Conservation (phyloP, 1,284 basidiomycete genomes). For the Sutorius eximius region DNA sequence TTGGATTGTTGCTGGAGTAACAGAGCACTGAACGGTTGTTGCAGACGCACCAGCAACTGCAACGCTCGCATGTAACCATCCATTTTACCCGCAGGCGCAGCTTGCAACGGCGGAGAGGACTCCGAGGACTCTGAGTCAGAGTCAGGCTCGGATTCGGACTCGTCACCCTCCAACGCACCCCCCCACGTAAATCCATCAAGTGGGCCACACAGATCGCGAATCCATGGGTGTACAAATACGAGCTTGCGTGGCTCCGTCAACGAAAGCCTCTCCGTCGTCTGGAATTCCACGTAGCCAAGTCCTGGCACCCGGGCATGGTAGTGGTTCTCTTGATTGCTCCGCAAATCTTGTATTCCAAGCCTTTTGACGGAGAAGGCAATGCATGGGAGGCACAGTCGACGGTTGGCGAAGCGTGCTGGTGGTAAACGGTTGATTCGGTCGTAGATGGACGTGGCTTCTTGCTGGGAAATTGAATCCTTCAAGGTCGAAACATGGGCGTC, state of each 20-base stretch:
- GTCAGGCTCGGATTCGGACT: neutral
- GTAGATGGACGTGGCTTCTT: neutral
- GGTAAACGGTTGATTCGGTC: neutral
- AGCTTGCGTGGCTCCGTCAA: neutral
- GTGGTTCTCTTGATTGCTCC: neutral
- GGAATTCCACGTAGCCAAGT: neutral
- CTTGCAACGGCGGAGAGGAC: neutral
- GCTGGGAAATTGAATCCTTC: neutral
- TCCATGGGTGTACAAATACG: neutral
- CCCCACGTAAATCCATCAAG: neutral
- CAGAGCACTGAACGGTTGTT: constrained; percentile 2
- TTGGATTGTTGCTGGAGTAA: neutral
- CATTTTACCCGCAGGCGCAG: neutral
- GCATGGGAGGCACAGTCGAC: constrained; percentile 1
- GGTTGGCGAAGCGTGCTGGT: constrained; percentile 1
- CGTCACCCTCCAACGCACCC: neutral
- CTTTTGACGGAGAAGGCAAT: neutral
- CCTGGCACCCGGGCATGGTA: neutral
- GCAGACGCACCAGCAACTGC: neutral
- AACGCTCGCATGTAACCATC: neutral
- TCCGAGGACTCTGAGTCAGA: neutral
- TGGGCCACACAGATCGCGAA: neutral
- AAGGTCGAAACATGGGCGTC: neutral
- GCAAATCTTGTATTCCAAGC: neutral
- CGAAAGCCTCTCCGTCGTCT: neutral